Evolutionary conservation across 164 flowering plant species (phyloP), one percentile per base, ranked within the genome.

Genomic region (Litsea cubeba): DNA sequence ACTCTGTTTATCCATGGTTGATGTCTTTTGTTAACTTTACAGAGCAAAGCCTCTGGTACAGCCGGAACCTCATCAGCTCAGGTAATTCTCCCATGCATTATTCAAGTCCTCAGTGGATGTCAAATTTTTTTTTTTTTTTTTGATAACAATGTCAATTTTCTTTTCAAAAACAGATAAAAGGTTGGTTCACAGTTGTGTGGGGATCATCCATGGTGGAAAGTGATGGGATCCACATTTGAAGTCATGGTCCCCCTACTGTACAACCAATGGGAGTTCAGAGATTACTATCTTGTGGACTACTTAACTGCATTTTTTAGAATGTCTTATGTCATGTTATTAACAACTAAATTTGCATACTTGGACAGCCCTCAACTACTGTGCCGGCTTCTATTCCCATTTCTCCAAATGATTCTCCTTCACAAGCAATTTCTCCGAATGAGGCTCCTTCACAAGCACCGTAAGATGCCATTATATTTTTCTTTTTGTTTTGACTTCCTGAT

Each of bases 21-120:
- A 62, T 8, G 50, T 72, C 72, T 15, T 78, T 71, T 75, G 28
- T 23, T 75, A 54, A 62, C 25, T 68, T 32, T 69, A 65, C 87
- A 95, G 97, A 91, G 92, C 81, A 95, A 95, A 86, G 71, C 84
- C 58, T 57, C 74, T 22, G 82, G 88, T 65, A 79, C 92, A 65
- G 72, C 86, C 66, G 95, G 94, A 49, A 49, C 90, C 11, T 85
- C 95, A 67, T 88, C 97, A 46, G 69, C 88, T 46, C 94, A 90
- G 90, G 95, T 91, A 82, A 28, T 4, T 72, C 28, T 58, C 17
- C 46, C 69, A 32, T 62, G 6, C 8, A 23, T 69, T 62, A 50
- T 58, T 75, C 11, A 69, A 49, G 57, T 71, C 20, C 51, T 50
- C 26, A 18, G 20, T 14, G 65, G 51, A 70, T 66, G 65, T 50